Conservation (phyloP, 2,329 filamentous ascomycete species). For the Colletotrichum shisoi region DNA sequence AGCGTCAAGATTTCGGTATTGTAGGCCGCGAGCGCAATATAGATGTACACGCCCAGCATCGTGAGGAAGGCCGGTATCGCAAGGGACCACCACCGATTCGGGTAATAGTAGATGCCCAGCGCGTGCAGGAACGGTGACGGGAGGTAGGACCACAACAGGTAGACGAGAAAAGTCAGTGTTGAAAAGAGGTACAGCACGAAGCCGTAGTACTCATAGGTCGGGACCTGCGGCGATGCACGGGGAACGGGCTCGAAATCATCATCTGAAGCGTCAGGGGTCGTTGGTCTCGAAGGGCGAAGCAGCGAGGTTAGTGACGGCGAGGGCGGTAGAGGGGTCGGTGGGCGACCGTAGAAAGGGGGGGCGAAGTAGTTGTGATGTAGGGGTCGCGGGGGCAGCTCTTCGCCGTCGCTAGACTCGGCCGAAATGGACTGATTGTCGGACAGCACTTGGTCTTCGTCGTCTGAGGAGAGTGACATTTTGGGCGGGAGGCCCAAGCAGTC, state of each 20-base stretch:
- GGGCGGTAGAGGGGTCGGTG: slow-evolving; percentile 91
- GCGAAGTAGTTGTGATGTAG: slow-evolving; percentile 65
- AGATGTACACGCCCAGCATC: slow-evolving; percentile 88
- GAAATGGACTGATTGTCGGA: slow-evolving; percentile 32
- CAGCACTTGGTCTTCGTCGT: slow-evolving; percentile 39
- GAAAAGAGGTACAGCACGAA: slow-evolving; percentile 96
- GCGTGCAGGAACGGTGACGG: slow-evolving; percentile 91
- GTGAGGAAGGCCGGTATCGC: slow-evolving; percentile 91
- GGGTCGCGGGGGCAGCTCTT: slow-evolving; percentile 54
- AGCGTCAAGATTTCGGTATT: slow-evolving; percentile 90
- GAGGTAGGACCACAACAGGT: slow-evolving; percentile 84
- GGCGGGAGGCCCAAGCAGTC: slow-evolving; percentile 21
- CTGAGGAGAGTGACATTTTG: slow-evolving; percentile 39
- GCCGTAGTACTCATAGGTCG: slow-evolving; percentile 99
- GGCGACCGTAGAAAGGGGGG: slow-evolving; percentile 95
- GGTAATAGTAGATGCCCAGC: slow-evolving; percentile 95
- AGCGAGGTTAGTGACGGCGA: slow-evolving; percentile 93
- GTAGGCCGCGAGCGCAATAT: slow-evolving; percentile 88
- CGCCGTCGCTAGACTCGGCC: slow-evolving; percentile 37
- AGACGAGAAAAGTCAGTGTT: slow-evolving; percentile 78
- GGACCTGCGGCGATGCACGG: slow-evolving; percentile 87
- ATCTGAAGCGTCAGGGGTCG: slow-evolving; percentile 90
- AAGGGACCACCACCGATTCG: slow-evolving; percentile 96
- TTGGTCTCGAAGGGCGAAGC: slow-evolving; percentile 87
- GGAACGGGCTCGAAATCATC: slow-evolving; percentile 82